Evolutionary conservation across 2,329 filamentous ascomycete genomes (phyloP).

Genomic region (Neofusicoccum kwambonambiense): DNA sequence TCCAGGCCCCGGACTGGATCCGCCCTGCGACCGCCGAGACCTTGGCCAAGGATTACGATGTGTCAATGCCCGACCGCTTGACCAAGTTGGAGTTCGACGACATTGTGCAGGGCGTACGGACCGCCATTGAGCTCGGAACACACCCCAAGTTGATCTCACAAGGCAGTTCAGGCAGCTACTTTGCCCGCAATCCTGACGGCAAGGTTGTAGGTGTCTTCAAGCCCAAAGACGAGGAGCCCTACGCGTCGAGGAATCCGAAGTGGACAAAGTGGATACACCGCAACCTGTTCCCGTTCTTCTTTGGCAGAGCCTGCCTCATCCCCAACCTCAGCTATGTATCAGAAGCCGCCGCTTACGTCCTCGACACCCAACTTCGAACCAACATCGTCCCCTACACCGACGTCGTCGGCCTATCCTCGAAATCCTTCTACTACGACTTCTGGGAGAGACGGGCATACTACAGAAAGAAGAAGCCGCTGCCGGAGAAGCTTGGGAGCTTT

Average conservation of each 20-base stretch:
- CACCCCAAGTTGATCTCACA: constrained; percentile 97
- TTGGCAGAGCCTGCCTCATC: constrained; percentile 91
- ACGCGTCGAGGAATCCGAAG: constrained; percentile 94
- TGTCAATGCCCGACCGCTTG: constrained; percentile 64
- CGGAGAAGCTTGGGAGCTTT: constrained; percentile 90
- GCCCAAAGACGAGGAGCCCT: constrained; percentile 97
- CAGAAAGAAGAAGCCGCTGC: constrained; percentile 80
- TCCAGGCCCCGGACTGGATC: constrained; percentile 86
- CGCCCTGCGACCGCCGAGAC: constrained; percentile 74
- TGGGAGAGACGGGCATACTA: constrained; percentile 91
- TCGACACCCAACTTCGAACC: constrained; percentile 85
- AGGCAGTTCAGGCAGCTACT: constrained; percentile 96
- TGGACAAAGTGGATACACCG: constrained; percentile 99
- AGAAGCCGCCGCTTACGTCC: constrained; percentile 92
- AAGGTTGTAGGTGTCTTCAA: constrained; percentile 98
- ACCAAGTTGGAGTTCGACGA: constrained; percentile 80
- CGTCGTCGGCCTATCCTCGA: constrained; percentile 89
- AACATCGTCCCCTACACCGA: constrained; percentile 96
- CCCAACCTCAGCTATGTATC: constrained; percentile 97
- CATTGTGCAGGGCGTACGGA: constrained; percentile 83
- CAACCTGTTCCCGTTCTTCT: constrained; percentile 96
- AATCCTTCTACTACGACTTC: constrained; percentile 97
- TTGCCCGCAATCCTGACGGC: constrained; percentile 85
- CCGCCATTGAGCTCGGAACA: constrained; percentile 84
- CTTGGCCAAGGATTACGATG: constrained; percentile 58